Conservation (phyloP, 768 basidiomycete genomes). For the Lepiota brunneoincarnata region DNA sequence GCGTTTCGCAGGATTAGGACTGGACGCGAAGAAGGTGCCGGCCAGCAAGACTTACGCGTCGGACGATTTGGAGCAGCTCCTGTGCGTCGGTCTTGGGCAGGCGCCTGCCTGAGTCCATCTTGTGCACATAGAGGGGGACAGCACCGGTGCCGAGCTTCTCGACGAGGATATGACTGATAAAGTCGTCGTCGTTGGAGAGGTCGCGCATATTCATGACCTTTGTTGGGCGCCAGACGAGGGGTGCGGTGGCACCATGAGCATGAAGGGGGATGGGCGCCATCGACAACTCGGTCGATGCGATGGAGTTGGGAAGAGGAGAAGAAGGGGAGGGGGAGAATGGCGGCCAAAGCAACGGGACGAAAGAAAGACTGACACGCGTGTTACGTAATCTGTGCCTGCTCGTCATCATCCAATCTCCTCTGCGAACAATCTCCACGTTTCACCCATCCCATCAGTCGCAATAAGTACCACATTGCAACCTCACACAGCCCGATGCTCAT, state of each 20-base stretch:
- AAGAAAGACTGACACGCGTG: background rate
- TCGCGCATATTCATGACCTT: slow-evolving; percentile 91
- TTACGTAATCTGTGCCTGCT: slow-evolving; percentile 20
- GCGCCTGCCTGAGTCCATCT: slow-evolving; percentile 78
- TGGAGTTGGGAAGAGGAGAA: slow-evolving; percentile 18
- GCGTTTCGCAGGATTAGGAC: background rate
- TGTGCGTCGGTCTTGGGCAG: slow-evolving; percentile 73
- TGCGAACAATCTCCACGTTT: background rate
- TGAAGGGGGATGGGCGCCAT: slow-evolving; percentile 10
- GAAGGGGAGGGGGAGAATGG: slow-evolving; percentile 16
- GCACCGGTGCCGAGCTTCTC: slow-evolving; percentile 82
- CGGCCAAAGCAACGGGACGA: background rate
- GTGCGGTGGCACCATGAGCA: slow-evolving; percentile 19
- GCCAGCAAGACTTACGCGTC: slow-evolving; percentile 56
- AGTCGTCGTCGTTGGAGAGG: slow-evolving; percentile 88
- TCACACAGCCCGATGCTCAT: too few species aligned
- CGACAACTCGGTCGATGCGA: slow-evolving; percentile 18
- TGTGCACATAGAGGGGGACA: slow-evolving; percentile 84
- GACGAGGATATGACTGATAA: slow-evolving; percentile 84
- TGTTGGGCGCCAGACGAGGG: slow-evolving; percentile 70
- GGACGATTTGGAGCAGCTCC: slow-evolving; percentile 68
- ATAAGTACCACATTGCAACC: too few species aligned
- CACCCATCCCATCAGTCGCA: background rate
- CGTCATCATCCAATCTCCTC: background rate
- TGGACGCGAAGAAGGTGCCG: slow-evolving; percentile 11